Percentiles rank a stretch among this genome's conserved stretches.
phyloP scores from a whole-genome alignment of 2,329 filamentous ascomycete genomes.

The Dryadomyces quercivorus region DNA sequence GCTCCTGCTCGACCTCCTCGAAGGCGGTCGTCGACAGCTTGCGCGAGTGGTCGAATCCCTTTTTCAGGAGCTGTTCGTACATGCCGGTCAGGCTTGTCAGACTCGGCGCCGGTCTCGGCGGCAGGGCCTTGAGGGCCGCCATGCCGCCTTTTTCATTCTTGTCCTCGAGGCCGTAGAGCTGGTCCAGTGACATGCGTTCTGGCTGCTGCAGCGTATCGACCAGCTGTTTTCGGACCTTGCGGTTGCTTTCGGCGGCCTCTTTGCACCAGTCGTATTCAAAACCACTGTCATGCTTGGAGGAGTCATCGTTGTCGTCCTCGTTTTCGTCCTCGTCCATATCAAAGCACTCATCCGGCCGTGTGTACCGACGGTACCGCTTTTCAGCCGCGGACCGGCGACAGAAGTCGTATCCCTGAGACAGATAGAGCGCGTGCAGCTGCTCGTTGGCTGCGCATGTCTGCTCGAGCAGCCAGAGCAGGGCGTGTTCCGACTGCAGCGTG shows the following conservation, averaged over 20 bases:
- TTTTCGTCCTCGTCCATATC: not conserved
- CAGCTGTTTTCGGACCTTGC: constrained; percentile 21
- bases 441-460: constrained; percentile 50
- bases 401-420: constrained; percentile 48
- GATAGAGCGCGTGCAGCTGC: constrained; percentile 44
- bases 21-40: constrained; percentile 27
- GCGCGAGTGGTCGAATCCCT: not conserved
- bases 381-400: constrained; percentile 29
- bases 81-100: not conserved
- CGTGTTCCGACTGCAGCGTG: constrained; percentile 21
- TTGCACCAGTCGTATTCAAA: constrained; percentile 2
- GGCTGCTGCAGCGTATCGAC: constrained; percentile 32
- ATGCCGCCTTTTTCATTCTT: not conserved
- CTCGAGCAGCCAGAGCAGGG: constrained; percentile 47
- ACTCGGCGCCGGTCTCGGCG: not conserved
- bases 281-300: too few relatives aligned
- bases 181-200: constrained; percentile 43
- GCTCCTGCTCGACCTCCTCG: constrained; percentile 47
- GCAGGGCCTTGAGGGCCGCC: too few relatives aligned
- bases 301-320: not conserved
- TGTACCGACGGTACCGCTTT: constrained; percentile 2
- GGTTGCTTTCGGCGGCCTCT: constrained; percentile 22
- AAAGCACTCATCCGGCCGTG: not conserved
- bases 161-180: constrained; percentile 38
- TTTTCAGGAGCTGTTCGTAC: not conserved